Percentiles rank a stretch among this genome's conserved stretches.
Evolutionary conservation across 257 asterid genomes (phyloP).

Genomic region (Echites panduratus): DNA sequence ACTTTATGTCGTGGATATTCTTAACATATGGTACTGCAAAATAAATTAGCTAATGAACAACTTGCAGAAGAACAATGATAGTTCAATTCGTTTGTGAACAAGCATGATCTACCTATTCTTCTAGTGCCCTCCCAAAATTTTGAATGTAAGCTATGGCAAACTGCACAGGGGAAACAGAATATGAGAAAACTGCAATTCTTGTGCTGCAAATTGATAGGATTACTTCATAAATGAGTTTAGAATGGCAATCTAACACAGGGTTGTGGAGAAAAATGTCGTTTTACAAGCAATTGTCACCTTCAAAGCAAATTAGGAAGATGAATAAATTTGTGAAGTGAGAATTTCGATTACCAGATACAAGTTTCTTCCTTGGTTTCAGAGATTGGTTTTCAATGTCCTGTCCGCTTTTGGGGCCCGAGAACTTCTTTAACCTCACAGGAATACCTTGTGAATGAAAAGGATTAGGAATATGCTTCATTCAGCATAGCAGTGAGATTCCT

Average conservation of each 20-base stretch:
- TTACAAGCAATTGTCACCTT: background rate
- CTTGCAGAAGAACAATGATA: background rate
- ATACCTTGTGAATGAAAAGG: slow-evolving; percentile 20
- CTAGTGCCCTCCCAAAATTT: slow-evolving; percentile 19
- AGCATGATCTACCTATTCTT: background rate
- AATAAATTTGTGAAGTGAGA: background rate
- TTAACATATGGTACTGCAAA: slow-evolving; percentile 26
- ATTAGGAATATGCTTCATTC: background rate
- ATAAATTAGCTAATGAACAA: background rate
- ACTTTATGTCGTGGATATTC: slow-evolving; percentile 12
- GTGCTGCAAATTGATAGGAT: background rate
- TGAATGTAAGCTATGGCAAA: slow-evolving; percentile 13
- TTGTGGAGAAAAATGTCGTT: background rate
- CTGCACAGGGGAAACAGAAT: slow-evolving; percentile 8
- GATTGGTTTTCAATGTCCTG: slow-evolving; percentile 11
- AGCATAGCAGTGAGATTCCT: background rate
- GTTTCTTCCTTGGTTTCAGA: background rate
- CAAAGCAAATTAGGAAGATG: background rate
- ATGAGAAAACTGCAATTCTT: background rate
- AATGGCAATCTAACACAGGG: background rate
- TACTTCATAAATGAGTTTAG: background rate
- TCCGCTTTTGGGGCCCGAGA: slow-evolving; percentile 10
- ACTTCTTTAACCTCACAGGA: slow-evolving; percentile 19
- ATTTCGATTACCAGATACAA: background rate
- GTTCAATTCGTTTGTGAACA: background rate